Conservation (phyloP, 495 filamentous ascomycete genomes). For the Lophiotrema nucula region DNA sequence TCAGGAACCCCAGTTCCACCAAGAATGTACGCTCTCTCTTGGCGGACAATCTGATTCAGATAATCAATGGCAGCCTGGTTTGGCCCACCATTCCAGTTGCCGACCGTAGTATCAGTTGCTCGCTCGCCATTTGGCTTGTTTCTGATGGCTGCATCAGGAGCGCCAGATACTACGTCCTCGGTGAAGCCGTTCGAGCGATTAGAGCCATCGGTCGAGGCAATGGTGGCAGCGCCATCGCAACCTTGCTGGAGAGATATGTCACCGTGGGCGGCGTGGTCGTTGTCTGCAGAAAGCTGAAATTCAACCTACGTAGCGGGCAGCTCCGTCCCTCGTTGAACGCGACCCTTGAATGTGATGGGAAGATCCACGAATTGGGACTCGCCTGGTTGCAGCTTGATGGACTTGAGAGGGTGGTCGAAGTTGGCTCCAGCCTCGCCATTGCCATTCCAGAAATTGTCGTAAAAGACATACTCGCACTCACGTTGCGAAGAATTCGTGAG, state of each 20-base stretch:
- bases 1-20: no score
- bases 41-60: no score
- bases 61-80: no score
- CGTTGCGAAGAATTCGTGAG: background rate
- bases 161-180: background rate
- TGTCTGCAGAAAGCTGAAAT: background rate
- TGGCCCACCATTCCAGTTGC: background rate
- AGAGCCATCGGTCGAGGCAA: background rate
- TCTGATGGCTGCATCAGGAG: no score
- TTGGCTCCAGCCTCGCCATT: constrained; percentile 46
- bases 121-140: no score
- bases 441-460: constrained; percentile 43
- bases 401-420: constrained; percentile 45
- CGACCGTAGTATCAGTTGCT: background rate
- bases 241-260: background rate
- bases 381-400: constrained; percentile 24
- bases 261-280: background rate
- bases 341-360: background rate
- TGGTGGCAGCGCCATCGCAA: background rate
- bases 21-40: no score
- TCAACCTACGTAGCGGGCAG: background rate
- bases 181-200: background rate
- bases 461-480: constrained; percentile 11
- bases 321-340: background rate
- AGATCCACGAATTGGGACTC: background rate